A percentile compares a stretch with the other conserved stretches of the same genome.
phyloP scores from a whole-genome alignment of 2,329 filamentous ascomycete species.

The Cordyceps militaris region DNA sequence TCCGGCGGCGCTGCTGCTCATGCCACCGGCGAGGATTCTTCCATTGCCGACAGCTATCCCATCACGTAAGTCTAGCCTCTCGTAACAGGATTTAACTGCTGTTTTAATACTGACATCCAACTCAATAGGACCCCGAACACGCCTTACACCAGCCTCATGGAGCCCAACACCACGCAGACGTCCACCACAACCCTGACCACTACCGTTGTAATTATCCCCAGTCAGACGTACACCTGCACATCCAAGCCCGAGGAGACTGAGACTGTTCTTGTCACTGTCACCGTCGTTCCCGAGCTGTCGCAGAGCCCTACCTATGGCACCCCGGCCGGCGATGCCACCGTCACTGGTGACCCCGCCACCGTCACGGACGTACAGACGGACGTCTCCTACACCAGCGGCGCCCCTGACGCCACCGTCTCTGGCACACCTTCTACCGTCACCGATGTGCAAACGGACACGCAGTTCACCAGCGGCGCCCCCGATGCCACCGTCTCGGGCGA shows the following conservation, averaged over 20 bases:
- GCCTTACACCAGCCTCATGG: slow-evolving; percentile 24
- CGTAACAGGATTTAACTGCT: no score
- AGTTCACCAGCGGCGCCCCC: slow-evolving; percentile 23
- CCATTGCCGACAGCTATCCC: slow-evolving; percentile 22
- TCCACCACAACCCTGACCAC: slow-evolving; percentile 14
- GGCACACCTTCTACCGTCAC: slow-evolving; percentile 21
- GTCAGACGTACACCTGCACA: not conserved
- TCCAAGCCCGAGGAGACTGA: not conserved
- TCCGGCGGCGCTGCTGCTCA: not conserved
- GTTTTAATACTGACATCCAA: not conserved
- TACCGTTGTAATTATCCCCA: slow-evolving; percentile 16
- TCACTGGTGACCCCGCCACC: slow-evolving; percentile 3
- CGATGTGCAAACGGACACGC: slow-evolving; percentile 19
- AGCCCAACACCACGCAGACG: slow-evolving; percentile 19
- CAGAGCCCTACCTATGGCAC: not conserved
- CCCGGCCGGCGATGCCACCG: slow-evolving; percentile 9
- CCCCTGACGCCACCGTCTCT: slow-evolving; percentile 20
- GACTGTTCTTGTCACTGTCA: slow-evolving; percentile 20
- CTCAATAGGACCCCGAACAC: slow-evolving; percentile 27
- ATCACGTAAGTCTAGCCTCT: slow-evolving; percentile 26
- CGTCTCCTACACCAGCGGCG: slow-evolving; percentile 7
- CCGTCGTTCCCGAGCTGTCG: slow-evolving; percentile 7
- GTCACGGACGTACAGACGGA: slow-evolving; percentile 6
- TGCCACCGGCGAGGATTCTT: not conserved
- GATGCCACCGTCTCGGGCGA: slow-evolving; percentile 26